phyloP scores from a whole-genome alignment of 768 basidiomycete genomes.

The Podaxis sp. region DNA sequence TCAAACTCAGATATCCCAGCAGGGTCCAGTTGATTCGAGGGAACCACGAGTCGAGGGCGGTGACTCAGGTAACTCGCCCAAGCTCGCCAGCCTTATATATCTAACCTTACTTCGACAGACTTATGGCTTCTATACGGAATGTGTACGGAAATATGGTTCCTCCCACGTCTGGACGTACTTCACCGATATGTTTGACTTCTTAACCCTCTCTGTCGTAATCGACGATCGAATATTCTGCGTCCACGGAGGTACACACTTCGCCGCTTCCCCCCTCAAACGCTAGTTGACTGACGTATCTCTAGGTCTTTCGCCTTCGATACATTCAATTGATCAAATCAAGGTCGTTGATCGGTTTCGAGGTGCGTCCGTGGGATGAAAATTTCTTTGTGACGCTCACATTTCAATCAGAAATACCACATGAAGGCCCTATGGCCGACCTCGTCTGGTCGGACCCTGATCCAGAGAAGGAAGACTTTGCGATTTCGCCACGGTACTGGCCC shows the following conservation, averaged over 20 bases:
- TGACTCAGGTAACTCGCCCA: conserved; percentile 80
- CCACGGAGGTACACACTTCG: conserved; percentile 74
- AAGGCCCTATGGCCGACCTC: conserved; percentile 99
- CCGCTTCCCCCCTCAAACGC: conserved; percentile 14
- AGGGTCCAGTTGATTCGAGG: conserved; percentile 95
- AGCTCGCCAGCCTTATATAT: conserved; percentile 21
- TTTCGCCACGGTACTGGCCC: conserved; percentile 82
- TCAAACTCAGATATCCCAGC: conserved; percentile 96
- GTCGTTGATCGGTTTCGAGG: conserved; percentile 98
- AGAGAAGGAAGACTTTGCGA: conserved; percentile 99
- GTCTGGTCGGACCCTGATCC: conserved; percentile 99
- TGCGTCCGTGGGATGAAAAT: conserved; percentile 31
- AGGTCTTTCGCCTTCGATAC: conserved; percentile 97
- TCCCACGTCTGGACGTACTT: conserved; percentile 99
- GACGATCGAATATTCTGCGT: conserved; percentile 99
- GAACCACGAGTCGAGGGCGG: conserved; percentile 96
- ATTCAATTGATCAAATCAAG: conserved; percentile 99
- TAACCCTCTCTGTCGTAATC: conserved; percentile 96
- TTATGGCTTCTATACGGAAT: conserved; percentile 99
- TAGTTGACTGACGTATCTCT: conserved; percentile 17
- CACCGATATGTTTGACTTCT: conserved; percentile 99
- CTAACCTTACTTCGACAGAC: conserved; percentile 57
- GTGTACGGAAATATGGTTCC: conserved; percentile 94
- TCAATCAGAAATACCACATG: conserved; percentile 90
- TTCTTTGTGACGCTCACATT: conserved; percentile 22